These are phyloP conservation scores for Nothomitra cinnamomea DNA, from an alignment of 2,329 filamentous ascomycete species.

Conservation along the genomic window DNA sequence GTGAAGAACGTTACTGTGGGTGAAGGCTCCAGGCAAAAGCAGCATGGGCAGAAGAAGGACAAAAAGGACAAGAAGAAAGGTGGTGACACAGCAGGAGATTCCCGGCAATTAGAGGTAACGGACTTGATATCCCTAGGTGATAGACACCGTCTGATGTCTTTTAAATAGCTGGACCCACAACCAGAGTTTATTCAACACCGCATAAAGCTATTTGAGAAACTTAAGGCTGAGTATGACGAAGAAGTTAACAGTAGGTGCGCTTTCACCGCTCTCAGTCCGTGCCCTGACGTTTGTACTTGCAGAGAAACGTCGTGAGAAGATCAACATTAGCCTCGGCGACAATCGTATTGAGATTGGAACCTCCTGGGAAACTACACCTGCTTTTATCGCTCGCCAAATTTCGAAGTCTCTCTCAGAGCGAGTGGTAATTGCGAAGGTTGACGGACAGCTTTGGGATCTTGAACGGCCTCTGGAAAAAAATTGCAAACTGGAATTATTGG, in stretches of 20 bases:
- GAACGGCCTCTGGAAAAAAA: constrained; percentile 77
- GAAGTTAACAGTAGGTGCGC: constrained; percentile 31
- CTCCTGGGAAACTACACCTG: constrained; percentile 84
- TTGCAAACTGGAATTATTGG: constrained; percentile 69
- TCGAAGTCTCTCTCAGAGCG: constrained; percentile 73
- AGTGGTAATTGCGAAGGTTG: constrained; percentile 71
- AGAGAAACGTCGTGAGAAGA: constrained; percentile 27
- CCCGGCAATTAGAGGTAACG: constrained; percentile 28
- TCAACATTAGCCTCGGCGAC: constrained; percentile 31
- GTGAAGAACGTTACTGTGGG: constrained; percentile 43
- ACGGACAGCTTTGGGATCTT: constrained; percentile 84
- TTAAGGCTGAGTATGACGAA: constrained; percentile 70
- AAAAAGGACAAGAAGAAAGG: constrained; percentile 33
- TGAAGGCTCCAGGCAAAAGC: constrained; percentile 23
- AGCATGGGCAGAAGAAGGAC: constrained; percentile 27
- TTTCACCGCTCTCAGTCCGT: constrained; percentile 11
- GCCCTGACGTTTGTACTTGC: constrained; percentile 12
- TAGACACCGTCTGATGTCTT: not conserved
- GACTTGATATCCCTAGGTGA: constrained; percentile 8
- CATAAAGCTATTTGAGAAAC: constrained; percentile 70
- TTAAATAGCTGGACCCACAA: constrained; percentile 1
- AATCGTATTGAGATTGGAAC: constrained; percentile 49
- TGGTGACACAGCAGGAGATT: constrained; percentile 17
- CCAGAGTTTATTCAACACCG: constrained; percentile 62
- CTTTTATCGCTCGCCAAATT: constrained; percentile 58